phyloP scores from a whole-genome alignment of 768 basidiomycete species.

The Termitomyces sp. region DNA sequence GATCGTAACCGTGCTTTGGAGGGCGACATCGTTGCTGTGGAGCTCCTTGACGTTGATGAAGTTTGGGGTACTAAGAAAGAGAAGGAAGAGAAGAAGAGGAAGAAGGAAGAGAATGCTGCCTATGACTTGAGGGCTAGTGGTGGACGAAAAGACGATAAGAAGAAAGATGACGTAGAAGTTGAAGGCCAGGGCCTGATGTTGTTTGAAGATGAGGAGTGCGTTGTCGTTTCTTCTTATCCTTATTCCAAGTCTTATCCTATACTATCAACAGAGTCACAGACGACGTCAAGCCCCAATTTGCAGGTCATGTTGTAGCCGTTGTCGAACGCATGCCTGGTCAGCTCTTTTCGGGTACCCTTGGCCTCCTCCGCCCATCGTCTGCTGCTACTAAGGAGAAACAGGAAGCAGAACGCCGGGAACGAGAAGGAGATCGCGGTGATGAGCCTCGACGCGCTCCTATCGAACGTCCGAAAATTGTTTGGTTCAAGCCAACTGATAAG shows the following conservation, averaged over 20 bases:
- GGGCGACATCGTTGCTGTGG: conserved; percentile 97
- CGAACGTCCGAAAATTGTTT: conserved; percentile 97
- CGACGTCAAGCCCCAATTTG: conserved; percentile 96
- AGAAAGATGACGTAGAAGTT: conserved; percentile 99
- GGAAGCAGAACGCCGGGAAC: conserved; percentile 94
- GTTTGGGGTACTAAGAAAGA: conserved; percentile 99
- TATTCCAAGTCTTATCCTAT: conserved; percentile 4
- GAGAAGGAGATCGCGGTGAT: conserved; percentile 88
- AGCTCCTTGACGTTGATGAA: conserved; percentile 95
- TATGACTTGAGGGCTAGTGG: conserved; percentile 76
- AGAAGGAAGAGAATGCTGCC: conserved; percentile 98
- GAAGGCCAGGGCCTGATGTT: conserved; percentile 97
- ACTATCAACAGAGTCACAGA: conserved; percentile 72
- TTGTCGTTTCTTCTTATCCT: conserved; percentile 6
- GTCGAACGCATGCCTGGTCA: conserved; percentile 99
- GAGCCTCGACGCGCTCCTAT: conserved; percentile 73
- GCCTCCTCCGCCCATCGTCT: conserved; percentile 90
- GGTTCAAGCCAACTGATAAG: conserved; percentile 99
- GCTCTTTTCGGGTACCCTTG: conserved; percentile 95
- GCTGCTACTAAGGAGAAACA: conserved; percentile 99
- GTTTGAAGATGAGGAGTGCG: conserved; percentile 95
- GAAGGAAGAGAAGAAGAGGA: conserved; percentile 99
- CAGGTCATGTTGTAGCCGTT: conserved; percentile 99
- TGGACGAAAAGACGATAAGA: conserved; percentile 94
- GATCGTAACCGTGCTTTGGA: conserved; percentile 98